phyloP scores from a whole-genome alignment of 2,329 filamentous ascomycete genomes.

The Aspergillus spinulosporus region DNA sequence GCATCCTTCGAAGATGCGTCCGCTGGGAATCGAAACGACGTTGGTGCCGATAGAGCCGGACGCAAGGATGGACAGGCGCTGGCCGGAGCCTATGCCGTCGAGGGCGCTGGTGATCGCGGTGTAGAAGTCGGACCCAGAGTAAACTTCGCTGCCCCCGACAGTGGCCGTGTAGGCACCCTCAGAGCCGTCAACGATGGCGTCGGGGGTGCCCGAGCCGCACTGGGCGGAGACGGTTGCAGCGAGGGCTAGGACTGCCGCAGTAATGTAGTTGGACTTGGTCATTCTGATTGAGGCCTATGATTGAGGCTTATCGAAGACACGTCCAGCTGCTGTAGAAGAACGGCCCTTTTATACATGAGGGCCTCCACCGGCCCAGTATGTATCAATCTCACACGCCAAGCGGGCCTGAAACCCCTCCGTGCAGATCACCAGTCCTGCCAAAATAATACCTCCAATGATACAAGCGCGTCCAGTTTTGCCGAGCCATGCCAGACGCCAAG shows the following conservation, averaged over 20 bases:
- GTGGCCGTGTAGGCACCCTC: constrained; percentile 11
- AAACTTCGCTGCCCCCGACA: constrained; percentile 11
- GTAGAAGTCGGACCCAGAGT: constrained; percentile 12
- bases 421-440: neutral
- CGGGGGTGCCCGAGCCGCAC: constrained; percentile 17
- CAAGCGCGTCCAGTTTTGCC: neutral
- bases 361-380: too few species aligned
- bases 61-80: constrained; percentile 15
- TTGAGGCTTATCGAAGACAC: neutral
- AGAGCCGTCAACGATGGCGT: constrained; percentile 14
- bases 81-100: constrained; percentile 9
- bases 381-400: constrained; percentile 7
- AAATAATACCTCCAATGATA: constrained; percentile 2
- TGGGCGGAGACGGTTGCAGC: constrained; percentile 8
- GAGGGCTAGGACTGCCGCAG: constrained; percentile 11
- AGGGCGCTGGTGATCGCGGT: constrained; percentile 11
- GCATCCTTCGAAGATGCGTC: constrained; percentile 16
- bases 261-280: neutral
- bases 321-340: neutral
- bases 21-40: constrained; percentile 13
- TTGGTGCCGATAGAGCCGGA: constrained; percentile 13
- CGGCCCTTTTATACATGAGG: too few species aligned
- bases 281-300: neutral
- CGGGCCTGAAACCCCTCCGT: neutral
- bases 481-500: constrained; percentile 1